Evolutionary conservation across 306 rosid genomes (phyloP), one percentile per base, ranked within the genome.

Genomic region (Quercus dentata): DNA sequence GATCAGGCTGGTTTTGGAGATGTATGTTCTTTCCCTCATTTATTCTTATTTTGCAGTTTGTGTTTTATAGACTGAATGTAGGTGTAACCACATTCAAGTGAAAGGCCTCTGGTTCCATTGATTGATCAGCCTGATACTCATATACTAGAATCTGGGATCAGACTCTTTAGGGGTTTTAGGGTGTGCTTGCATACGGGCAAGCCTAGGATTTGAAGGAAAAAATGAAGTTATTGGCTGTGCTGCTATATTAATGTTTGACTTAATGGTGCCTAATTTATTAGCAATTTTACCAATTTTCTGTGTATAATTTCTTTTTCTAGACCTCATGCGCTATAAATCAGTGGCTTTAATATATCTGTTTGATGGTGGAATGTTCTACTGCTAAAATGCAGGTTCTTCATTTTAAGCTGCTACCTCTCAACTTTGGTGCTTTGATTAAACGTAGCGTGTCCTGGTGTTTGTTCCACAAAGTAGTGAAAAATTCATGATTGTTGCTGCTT

Each of bases 1-100:
- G 99, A 95, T 86, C 99, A 95, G 89, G 97, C 98, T 75, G 98
- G 97, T 70, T 95, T 87, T 74, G 76, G 74, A 17, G 89, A 93
- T 91, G 99, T 95, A 73, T 49, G 55, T 72, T 33, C 58, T 82
- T 69, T 46, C 56, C 56, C 41, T 76, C 68, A 21, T 65, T 68
- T 41, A 12, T 55, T 73, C 68, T 23, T 21, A 21, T 65, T 78
- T 55, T 52, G 74, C 61, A 64, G 69, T 56, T 46, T 35, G 62
- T 27, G 52, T 18, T 69, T 35, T 59, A 55, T 28, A 38, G 23
- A 19, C 35, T n/a, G 73, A 76, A 68, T 10, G 76, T 49, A 71
- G 74, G 38, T 72, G 28, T 64, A 30, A 31, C 46, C 31, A 30
- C 13, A 17, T 64, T 54, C 18, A 67, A 49, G 41, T 19, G 35